These are phyloP conservation scores for Tieghemostelium lacteum DNA, from an alignment of 78 protist genomes.

Conservation along the genomic window DNA sequence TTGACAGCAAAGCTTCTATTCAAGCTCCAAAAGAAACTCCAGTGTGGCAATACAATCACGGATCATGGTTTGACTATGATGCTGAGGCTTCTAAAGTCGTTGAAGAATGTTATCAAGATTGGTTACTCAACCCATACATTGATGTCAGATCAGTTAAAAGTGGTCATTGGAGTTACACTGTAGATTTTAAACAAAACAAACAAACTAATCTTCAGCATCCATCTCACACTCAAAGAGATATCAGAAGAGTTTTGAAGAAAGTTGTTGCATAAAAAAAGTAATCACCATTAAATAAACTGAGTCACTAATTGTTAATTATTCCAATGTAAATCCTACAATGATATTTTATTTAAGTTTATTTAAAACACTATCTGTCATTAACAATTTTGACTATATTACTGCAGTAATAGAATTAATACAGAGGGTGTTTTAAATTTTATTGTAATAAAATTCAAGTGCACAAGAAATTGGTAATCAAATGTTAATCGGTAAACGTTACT, in stretches of 20 bases:
- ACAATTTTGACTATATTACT: too few relatives aligned
- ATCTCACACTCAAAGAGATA: conserved; percentile 39
- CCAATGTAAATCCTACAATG: too few relatives aligned
- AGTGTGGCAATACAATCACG: conserved; percentile 63
- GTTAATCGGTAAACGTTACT: too few relatives aligned
- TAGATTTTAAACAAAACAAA: conserved; percentile 43
- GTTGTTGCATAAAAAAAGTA: too few relatives aligned
- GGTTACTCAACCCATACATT: conserved; percentile 43
- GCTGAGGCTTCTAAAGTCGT: conserved; percentile 39
- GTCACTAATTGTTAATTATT: too few relatives aligned
- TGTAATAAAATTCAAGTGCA: too few relatives aligned
- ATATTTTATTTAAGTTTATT: too few relatives aligned
- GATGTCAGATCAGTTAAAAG: conserved; percentile 71
- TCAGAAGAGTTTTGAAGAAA: conserved; percentile 37
- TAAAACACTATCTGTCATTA: too few relatives aligned
- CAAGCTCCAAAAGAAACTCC: conserved; percentile 3
- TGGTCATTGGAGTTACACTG: conserved; percentile 64
- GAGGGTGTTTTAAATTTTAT: too few relatives aligned
- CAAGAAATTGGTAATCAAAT: too few relatives aligned
- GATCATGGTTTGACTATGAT: conserved; percentile 66
- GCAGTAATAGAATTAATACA: too few relatives aligned
- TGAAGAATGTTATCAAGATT: conserved; percentile 65
- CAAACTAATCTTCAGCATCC: conserved; percentile 80
- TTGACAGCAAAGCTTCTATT: conserved; percentile 4
- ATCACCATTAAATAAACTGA: too few relatives aligned